phyloP scores from a whole-genome alignment of 1,284 basidiomycete species.

The Ganoderma boninense region DNA sequence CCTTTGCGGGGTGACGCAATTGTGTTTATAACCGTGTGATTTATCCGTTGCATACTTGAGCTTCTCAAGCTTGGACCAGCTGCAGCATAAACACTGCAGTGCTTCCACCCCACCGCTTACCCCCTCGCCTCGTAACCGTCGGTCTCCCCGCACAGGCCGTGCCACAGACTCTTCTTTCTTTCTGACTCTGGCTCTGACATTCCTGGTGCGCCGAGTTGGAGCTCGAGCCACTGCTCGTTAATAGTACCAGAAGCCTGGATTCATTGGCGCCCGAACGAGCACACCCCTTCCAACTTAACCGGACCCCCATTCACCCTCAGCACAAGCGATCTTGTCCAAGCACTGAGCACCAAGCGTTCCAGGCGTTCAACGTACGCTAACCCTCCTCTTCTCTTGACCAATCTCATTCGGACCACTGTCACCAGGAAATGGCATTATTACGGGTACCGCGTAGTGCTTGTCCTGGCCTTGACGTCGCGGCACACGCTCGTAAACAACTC shows the following conservation, averaged over 20 bases:
- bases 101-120: neutral
- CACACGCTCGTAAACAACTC: slow-evolving; percentile 12
- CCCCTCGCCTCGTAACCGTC: neutral
- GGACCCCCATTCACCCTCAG: neutral
- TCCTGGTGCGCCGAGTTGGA: too few relatives aligned
- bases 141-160: neutral
- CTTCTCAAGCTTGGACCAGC: too few relatives aligned
- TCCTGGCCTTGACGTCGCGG: neutral
- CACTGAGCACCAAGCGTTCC: neutral
- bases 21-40: neutral
- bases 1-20: neutral
- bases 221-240: too few relatives aligned
- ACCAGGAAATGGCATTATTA: neutral
- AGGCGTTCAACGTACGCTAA: neutral
- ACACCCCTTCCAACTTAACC: neutral
- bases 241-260: neutral
- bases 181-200: neutral
- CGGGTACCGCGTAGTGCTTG: neutral
- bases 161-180: neutral
- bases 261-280: neutral
- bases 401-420: neutral
- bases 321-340: neutral
- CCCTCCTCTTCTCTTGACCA: neutral
- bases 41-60: too few relatives aligned
- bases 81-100: too few relatives aligned